phyloP scores from a whole-genome alignment of 768 basidiomycete species.

The Hirschioporus abietinus region DNA sequence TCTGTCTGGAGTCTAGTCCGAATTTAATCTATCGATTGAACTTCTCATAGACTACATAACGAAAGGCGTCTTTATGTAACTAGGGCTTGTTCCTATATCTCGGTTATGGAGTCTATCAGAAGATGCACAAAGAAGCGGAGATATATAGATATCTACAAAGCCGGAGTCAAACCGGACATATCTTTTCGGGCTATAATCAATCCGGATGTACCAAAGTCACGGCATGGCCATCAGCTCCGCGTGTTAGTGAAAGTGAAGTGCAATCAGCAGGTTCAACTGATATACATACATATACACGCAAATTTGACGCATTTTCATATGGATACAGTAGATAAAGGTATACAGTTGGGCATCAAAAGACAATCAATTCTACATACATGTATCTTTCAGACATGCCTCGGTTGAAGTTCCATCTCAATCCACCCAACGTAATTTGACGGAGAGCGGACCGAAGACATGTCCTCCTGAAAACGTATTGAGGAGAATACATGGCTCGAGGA shows the following conservation, averaged over 20 bases:
- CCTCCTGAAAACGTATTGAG: not conserved
- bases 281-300: too few species aligned
- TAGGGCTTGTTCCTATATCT: too few species aligned
- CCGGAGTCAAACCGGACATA: not conserved
- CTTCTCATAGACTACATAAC: too few species aligned
- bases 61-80: too few species aligned
- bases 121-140: not conserved
- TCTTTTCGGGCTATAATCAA: not conserved
- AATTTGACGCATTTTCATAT: not conserved
- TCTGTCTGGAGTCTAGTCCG: too few species aligned
- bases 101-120: not conserved
- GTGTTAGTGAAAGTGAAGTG: not conserved
- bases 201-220: not conserved
- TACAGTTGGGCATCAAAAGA: too few species aligned
- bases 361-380: too few species aligned
- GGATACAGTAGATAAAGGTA: not conserved
- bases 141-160: not conserved
- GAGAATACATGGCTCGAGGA: not conserved
- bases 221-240: not conserved
- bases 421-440: not conserved
- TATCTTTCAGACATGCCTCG: not conserved
- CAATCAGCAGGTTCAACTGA: not conserved
- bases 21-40: too few species aligned
- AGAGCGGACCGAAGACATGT: not conserved
- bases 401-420: not conserved